Percentiles rank a stretch among this genome's conserved stretches.
Conservation (phyloP, 2,329 filamentous ascomycete genomes). For the Microcyclosporella mali region DNA sequence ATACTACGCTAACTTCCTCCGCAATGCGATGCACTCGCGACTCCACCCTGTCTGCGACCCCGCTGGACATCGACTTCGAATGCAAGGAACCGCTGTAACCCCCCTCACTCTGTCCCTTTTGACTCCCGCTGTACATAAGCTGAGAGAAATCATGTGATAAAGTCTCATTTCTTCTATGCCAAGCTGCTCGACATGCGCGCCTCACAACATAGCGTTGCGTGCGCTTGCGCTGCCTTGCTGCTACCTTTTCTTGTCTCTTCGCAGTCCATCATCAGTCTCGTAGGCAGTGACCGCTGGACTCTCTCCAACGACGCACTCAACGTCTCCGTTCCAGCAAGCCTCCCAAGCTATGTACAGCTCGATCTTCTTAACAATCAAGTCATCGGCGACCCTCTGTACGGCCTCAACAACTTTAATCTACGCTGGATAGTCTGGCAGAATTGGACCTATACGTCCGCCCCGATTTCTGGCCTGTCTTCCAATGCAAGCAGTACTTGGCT, state of each 20-base stretch:
- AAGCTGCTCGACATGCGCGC: background rate
- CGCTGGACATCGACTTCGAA: too few species aligned
- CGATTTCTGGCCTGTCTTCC: constrained; percentile 36
- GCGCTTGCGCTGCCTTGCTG: background rate
- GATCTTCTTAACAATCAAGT: constrained; percentile 50
- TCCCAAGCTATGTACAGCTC: constrained; percentile 55
- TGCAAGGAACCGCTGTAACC: too few species aligned
- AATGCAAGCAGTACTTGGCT: constrained; percentile 46
- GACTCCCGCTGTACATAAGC: too few species aligned
- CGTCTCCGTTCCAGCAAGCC: constrained; percentile 48
- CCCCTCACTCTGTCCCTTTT: too few species aligned
- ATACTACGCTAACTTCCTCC: too few species aligned
- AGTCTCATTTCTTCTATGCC: too few species aligned
- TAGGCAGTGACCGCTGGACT: constrained; percentile 28
- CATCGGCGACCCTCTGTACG: constrained; percentile 51
- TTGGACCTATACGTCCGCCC: constrained; percentile 55
- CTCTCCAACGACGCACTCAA: constrained; percentile 40
- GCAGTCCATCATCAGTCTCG: constrained; percentile 38
- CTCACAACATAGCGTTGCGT: constrained; percentile 1
- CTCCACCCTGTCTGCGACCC: too few species aligned
- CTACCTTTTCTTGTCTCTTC: constrained; percentile 7
- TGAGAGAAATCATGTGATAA: too few species aligned
- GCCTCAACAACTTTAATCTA: constrained; percentile 54
- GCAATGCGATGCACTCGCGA: too few species aligned
- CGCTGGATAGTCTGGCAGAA: constrained; percentile 54